Evolutionary conservation across 805 yeast species (phyloP), one percentile per base, ranked within the genome.

Genomic region (Wickerhamiella brachini): DNA sequence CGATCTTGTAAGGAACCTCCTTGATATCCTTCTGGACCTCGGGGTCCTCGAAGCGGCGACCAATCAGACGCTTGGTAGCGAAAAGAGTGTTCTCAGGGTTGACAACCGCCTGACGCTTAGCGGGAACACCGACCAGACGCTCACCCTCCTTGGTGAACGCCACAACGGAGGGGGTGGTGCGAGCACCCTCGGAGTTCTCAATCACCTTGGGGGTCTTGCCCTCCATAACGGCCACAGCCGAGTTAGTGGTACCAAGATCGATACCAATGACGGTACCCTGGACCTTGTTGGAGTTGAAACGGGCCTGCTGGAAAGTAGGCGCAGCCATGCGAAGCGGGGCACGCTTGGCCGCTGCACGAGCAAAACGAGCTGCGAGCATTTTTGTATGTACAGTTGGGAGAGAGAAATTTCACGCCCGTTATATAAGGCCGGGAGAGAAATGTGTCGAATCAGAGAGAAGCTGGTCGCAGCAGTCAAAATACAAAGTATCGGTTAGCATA

Each of bases 31-130:
- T 81, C 72, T 87, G 95, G 56, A 89, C 95, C 72, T 88, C 97
- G 51, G 70, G 64, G 69, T 89, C 96, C 67, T 80, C 84, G 69
- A 80, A 88, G 68, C 95, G 83, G 65, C 97, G 81, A 63, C 97
- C 97, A 64, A 88, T 89, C 66, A 88, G 76, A 71, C 97, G 82
- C 75, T 88, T 88, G 64, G 97, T 88, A 67, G 96, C 95, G 59
- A 85, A 88, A 57, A 88, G 76, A 51, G 97, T 88, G 77, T 88
- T 89, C 66, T 83, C 87, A 52, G 95, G 95, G 77, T 88, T 88
- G 58, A 88, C 87, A 49, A 87, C 89, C 54, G 95, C 94, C 73
- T 88, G 97, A 67, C 96, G 85, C 76, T 88, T 89, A 62, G 97
- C 97, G 58, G 94, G 87, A 54, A 82, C 85, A 71, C 97, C 97